Conservation (phyloP, 2,329 filamentous ascomycete genomes). For the Aspergillus brasiliensis region DNA sequence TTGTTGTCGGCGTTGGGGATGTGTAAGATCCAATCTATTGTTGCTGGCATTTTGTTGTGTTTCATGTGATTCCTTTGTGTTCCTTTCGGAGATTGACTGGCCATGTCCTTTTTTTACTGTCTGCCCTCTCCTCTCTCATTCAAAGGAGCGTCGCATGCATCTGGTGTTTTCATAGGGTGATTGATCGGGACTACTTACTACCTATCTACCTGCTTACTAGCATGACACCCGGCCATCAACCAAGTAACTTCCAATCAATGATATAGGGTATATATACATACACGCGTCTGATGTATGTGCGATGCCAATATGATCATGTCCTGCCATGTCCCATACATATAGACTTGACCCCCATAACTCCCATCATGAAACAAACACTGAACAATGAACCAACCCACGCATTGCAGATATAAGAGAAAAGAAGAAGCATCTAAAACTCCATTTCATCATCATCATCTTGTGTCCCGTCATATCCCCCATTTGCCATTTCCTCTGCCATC, state of each 20-base stretch:
- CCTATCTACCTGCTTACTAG: slow-evolving; percentile 12
- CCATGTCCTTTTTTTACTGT: slow-evolving; percentile 1
- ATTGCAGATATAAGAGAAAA: background rate
- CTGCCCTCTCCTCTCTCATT: slow-evolving; percentile 7
- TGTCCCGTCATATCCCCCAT: slow-evolving; percentile 49
- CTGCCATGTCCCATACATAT: no score
- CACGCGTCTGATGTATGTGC: slow-evolving; percentile 9
- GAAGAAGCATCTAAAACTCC: slow-evolving; percentile 42
- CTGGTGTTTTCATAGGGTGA: slow-evolving; percentile 33
- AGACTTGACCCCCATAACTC: slow-evolving; percentile 22
- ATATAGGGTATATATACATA: slow-evolving; percentile 42
- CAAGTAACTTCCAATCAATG: background rate
- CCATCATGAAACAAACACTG: slow-evolving; percentile 16
- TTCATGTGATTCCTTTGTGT: background rate
- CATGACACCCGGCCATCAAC: background rate
- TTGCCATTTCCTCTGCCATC: slow-evolving; percentile 67
- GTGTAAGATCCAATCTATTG: slow-evolving; percentile 6
- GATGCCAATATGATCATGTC: background rate
- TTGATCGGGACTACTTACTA: slow-evolving; percentile 14
- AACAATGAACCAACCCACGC: slow-evolving; percentile 6
- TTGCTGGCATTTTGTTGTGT: background rate
- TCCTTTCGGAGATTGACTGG: background rate
- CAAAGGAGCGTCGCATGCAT: slow-evolving; percentile 32
- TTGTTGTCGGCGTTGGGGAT: background rate
- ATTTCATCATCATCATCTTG: slow-evolving; percentile 61